Evolutionary conservation across 306 rosid genomes (phyloP).

Genomic region (Inga leiocalycina): DNA sequence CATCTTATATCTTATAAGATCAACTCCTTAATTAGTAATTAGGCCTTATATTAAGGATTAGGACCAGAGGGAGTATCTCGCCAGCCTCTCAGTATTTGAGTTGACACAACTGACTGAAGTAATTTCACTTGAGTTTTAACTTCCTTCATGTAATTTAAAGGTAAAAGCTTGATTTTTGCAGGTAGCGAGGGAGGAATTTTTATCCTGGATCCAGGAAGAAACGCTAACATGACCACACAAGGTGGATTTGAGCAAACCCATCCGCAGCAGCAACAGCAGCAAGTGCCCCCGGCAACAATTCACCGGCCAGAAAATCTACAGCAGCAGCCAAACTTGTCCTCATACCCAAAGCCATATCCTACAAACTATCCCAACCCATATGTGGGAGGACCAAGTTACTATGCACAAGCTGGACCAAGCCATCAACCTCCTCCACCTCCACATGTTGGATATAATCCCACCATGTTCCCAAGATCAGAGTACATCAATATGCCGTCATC

Average conservation of each 20-base stretch:
- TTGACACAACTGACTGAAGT: background rate
- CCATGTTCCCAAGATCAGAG: constrained; percentile 52
- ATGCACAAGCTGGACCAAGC: constrained; percentile 48
- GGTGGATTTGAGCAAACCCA: constrained; percentile 46
- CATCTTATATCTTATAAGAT: too few species aligned
- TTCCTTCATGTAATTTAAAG: constrained; percentile 5
- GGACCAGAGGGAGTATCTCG: background rate
- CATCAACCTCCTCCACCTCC: constrained; percentile 46
- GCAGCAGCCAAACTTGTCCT: constrained; percentile 37
- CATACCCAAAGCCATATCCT: constrained; percentile 45
- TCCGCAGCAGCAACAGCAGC: constrained; percentile 37
- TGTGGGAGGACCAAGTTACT: constrained; percentile 51
- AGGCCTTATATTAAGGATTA: too few species aligned
- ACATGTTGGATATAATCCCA: constrained; percentile 61
- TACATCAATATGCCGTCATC: constrained; percentile 52
- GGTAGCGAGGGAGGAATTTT: constrained; percentile 50
- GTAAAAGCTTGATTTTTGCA: constrained; percentile 23
- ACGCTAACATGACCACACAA: constrained; percentile 42
- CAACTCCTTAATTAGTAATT: too few species aligned
- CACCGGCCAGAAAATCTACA: constrained; percentile 43
- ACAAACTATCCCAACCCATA: constrained; percentile 51
- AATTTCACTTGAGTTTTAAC: background rate
- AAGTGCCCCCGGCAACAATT: constrained; percentile 40
- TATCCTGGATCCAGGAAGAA: constrained; percentile 37
- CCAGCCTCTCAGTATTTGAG: constrained; percentile 10